Evolutionary conservation across 306 rosid genomes (phyloP).

Genomic region (Glycine tomentella): DNA sequence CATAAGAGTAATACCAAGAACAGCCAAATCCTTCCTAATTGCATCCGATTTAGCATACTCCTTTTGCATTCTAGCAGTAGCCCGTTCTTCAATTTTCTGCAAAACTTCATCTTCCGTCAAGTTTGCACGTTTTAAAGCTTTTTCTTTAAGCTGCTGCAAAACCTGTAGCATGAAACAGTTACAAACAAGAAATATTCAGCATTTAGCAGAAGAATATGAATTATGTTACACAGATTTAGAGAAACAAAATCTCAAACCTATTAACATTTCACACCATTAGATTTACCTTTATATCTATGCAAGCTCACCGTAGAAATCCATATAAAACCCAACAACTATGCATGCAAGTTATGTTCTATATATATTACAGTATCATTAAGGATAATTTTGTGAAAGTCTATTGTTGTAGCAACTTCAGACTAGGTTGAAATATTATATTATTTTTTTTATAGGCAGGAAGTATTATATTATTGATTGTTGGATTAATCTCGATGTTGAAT

Average conservation of each 20-base stretch:
- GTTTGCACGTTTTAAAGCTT: slow-evolving; percentile 83
- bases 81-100: slow-evolving; percentile 77
- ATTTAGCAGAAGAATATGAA: neutral
- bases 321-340: slow-evolving; percentile 7
- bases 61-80: slow-evolving; percentile 72
- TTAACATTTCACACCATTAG: neutral
- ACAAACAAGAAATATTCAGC: neutral
- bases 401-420: neutral
- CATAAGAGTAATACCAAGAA: slow-evolving; percentile 84
- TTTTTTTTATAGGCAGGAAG: neutral
- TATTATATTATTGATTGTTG: slow-evolving; percentile 16
- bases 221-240: neutral
- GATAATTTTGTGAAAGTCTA: neutral
- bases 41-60: slow-evolving; percentile 86
- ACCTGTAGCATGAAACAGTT: slow-evolving; percentile 55
- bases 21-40: slow-evolving; percentile 77
- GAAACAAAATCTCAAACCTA: slow-evolving; percentile 8
- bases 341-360: slow-evolving; percentile 1
- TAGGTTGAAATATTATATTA: too few relatives aligned
- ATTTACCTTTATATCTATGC: neutral
- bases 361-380: neutral
- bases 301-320: slow-evolving; percentile 7
- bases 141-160: slow-evolving; percentile 77
- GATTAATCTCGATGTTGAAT: neutral
- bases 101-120: slow-evolving; percentile 74